These are phyloP conservation scores for Zygoascus ofunaensis DNA, from an alignment of 805 yeast genomes.

Conservation along the genomic window DNA sequence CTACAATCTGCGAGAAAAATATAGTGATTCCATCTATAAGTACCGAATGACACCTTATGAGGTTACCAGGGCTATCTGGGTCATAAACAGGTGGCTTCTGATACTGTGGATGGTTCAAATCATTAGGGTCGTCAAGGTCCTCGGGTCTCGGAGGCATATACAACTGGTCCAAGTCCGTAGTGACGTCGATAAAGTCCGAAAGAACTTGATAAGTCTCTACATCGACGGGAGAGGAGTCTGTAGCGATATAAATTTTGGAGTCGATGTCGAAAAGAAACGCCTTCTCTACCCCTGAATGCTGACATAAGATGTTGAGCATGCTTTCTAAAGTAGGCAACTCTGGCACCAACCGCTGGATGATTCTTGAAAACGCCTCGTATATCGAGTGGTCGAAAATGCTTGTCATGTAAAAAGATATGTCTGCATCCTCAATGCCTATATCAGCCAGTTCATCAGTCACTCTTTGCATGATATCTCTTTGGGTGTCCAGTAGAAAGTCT, in stretches of 20 bases:
- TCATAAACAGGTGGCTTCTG: slow-evolving; percentile 22
- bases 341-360: slow-evolving; percentile 82
- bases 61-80: not conserved
- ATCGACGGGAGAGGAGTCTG: slow-evolving; percentile 93
- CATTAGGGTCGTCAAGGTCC: slow-evolving; percentile 4
- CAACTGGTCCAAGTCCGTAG: slow-evolving; percentile 64
- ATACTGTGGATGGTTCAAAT: slow-evolving; percentile 13
- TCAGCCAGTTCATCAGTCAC: slow-evolving; percentile 89
- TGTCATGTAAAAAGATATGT: slow-evolving; percentile 82
- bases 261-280: slow-evolving; percentile 86
- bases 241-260: slow-evolving; percentile 89
- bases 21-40: slow-evolving; percentile 77
- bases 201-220: slow-evolving; percentile 93
- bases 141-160: slow-evolving; percentile 19
- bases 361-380: slow-evolving; percentile 89
- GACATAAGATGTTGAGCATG: slow-evolving; percentile 77
- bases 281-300: slow-evolving; percentile 84
- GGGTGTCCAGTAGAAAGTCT: slow-evolving; percentile 89
- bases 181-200: slow-evolving; percentile 92
- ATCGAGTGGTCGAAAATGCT: slow-evolving; percentile 93
- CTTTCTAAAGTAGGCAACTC: slow-evolving; percentile 85
- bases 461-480: slow-evolving; percentile 91
- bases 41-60: slow-evolving; percentile 56
- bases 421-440: slow-evolving; percentile 83
- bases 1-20: slow-evolving; percentile 82